Base-by-base conservation (phyloP, 73 alveolate genomes). In the Strombidium stylifer region DNA sequence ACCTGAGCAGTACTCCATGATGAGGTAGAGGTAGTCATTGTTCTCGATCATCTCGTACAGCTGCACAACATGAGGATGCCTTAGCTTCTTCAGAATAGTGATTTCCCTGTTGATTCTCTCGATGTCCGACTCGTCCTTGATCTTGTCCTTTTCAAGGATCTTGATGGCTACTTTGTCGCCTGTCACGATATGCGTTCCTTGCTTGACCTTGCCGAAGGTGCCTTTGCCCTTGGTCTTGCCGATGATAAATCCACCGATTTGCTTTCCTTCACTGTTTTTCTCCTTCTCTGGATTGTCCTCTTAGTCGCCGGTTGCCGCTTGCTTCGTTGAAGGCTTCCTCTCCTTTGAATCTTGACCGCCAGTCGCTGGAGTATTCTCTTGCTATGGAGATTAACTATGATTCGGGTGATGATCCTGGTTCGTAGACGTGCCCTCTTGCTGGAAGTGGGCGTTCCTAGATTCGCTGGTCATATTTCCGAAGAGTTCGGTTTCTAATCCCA, bases 1-100 rank as follows among this genome's bases (percentile, higher is more conserved):
- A 2, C 97, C 98, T 20, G 73, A 42, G 50, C 93, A 92, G 55
- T 82, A 90, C 70, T 93, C 98, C 97, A 93, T 90, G 53, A 93
- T 84, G 20, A 93, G 78, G 62, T 69, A 90, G 48, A 89, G 55
- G 24, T 86, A 61, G 2, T 87, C 60, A 14, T 72, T 57, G 27
- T 84, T 85, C 78, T 93, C 98, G 5, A 87, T 82, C 10, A 69
- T 69, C 83, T 69, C 97, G 73, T 78, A 89, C 56, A 86, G 77
- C 74, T 86, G 86, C 21, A 82, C 89, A 11, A 86, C 84, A 44
- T 86, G 77, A 8, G 91, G 89, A 71, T 86, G 96, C 16, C 92
- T 41, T 32, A 86, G 68, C 39, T 57, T 72, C 46, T 86, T 81
- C 24, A 86, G 74, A 23, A 86, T 86, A 27, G 81, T 85, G 39